Conservation (phyloP, 768 basidiomycete species). For the Multifurca ochricompacta region DNA sequence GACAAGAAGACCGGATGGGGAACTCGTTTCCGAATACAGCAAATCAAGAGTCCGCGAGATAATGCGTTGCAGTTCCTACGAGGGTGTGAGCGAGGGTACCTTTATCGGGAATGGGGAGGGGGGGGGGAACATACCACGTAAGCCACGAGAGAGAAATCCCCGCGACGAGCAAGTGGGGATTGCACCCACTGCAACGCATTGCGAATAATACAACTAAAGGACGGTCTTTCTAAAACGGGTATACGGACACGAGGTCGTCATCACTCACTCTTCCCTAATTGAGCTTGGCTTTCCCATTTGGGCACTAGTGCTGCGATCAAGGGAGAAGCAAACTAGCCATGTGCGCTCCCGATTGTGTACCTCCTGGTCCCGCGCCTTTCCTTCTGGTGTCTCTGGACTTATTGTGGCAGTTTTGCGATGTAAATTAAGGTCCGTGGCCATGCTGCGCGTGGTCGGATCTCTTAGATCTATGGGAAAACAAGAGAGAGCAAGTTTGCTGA, state of each 20-base stretch:
- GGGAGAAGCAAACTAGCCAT: slow-evolving; percentile 81
- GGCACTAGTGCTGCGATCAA: slow-evolving; percentile 86
- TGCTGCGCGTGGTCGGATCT: slow-evolving; percentile 37
- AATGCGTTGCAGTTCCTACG: slow-evolving; percentile 79
- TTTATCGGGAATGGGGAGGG: background rate
- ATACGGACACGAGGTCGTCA: background rate
- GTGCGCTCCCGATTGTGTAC: slow-evolving; percentile 92
- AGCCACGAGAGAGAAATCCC: slow-evolving; percentile 63
- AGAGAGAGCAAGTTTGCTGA: background rate
- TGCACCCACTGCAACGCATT: slow-evolving; percentile 70
- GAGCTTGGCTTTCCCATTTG: slow-evolving; percentile 97
- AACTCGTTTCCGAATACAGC: slow-evolving; percentile 74
- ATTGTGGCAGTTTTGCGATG: slow-evolving; percentile 72
- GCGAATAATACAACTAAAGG: slow-evolving; percentile 72
- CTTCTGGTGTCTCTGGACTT: slow-evolving; percentile 68
- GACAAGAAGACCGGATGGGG: slow-evolving; percentile 73
- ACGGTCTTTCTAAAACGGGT: slow-evolving; percentile 8
- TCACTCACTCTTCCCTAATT: slow-evolving; percentile 84
- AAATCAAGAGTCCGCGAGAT: slow-evolving; percentile 84
- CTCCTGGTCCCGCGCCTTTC: slow-evolving; percentile 69
- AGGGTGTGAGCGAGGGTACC: slow-evolving; percentile 14
- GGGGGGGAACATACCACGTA: slow-evolving; percentile 54
- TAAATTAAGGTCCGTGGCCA: slow-evolving; percentile 93
- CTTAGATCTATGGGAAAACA: slow-evolving; percentile 3
- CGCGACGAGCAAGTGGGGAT: slow-evolving; percentile 51